Percentiles rank a stretch among this genome's conserved stretches.
phyloP scores from a whole-genome alignment of 108 stramenopile species.

The Pseudonitzschia multiseries region DNA sequence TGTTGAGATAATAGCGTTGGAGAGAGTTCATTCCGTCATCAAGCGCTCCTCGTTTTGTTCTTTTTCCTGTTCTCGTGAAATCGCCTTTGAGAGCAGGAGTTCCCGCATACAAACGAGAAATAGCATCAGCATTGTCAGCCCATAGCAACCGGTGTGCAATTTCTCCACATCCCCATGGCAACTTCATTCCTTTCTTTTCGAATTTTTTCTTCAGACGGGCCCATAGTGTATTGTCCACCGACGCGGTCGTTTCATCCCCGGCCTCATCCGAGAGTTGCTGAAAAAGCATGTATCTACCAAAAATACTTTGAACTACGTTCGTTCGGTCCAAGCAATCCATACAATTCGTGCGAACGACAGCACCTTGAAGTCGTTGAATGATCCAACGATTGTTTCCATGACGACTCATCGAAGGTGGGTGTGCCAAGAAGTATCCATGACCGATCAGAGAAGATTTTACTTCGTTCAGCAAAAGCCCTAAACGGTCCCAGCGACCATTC shows the following conservation, averaged over 20 bases:
- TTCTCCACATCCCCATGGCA: conserved; percentile 77
- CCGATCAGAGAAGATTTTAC: conserved; percentile 60
- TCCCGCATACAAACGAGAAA: conserved; percentile 91
- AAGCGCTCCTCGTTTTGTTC: conserved; percentile 88
- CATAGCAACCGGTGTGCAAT: conserved; percentile 74
- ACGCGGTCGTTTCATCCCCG: conserved; percentile 23
- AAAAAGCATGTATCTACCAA: conserved; percentile 77
- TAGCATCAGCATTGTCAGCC: conserved; percentile 93
- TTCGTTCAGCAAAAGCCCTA: conserved; percentile 68
- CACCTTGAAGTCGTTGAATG: conserved; percentile 64
- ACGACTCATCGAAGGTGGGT: conserved; percentile 20
- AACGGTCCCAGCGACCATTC: conserved; percentile 83
- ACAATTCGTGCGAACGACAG: conserved; percentile 95
- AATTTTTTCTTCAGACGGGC: conserved; percentile 13
- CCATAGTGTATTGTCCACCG: conserved; percentile 57
- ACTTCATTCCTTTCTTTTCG: conserved; percentile 38
- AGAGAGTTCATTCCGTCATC: conserved; percentile 97
- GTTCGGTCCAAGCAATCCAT: conserved; percentile 99
- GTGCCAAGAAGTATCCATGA: conserved; percentile 68
- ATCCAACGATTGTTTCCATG: conserved; percentile 30
- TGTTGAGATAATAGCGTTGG: conserved; percentile 94
- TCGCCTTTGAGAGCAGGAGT: conserved; percentile 95
- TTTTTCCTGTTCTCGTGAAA: conserved; percentile 89
- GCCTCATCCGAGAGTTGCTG: conserved; percentile 47
- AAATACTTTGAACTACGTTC: conserved; percentile 95